Conservation (phyloP, 345 rosid species). For the Brassica rapa region DNA sequence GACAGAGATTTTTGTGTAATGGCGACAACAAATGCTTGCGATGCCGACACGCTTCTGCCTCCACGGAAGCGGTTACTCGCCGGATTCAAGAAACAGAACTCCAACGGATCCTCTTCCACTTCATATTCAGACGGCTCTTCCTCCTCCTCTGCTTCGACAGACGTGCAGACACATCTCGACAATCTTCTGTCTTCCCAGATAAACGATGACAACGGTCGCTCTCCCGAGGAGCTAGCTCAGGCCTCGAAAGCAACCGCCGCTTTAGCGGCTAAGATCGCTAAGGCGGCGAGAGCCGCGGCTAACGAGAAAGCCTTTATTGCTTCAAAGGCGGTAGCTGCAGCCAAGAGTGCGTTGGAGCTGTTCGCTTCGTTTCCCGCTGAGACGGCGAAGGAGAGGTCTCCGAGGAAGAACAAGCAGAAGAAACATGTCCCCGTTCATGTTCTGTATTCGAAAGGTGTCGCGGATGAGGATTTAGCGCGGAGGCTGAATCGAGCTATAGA, state of each 20-base stretch:
- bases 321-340: conserved; percentile 76
- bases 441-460: conserved; percentile 63
- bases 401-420: conserved; percentile 72
- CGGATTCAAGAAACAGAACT: conserved; percentile 82
- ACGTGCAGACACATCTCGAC: conserved; percentile 56
- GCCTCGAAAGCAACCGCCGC: conserved; percentile 63
- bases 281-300: conserved; percentile 74
- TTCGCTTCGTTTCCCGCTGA: conserved; percentile 55
- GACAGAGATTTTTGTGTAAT: conserved; percentile 32
- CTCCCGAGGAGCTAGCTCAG: conserved; percentile 68
- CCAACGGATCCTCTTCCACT: conserved; percentile 49
- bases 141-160: conserved; percentile 48
- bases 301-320: conserved; percentile 82
- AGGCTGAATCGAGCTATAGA: conserved; percentile 72
- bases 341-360: conserved; percentile 73
- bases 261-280: conserved; percentile 59
- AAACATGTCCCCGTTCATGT: conserved; percentile 92
- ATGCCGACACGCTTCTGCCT: conserved; percentile 79
- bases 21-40: conserved; percentile 74
- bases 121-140: conserved; percentile 28
- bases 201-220: conserved; percentile 39
- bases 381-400: conserved; percentile 27
- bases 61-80: conserved; percentile 95
- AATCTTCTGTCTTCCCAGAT: conserved; percentile 50
- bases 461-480: conserved; percentile 70